These are phyloP conservation scores for Casuarina cunninghamiana DNA, from an alignment of 306 rosid species.

Conservation along the genomic window DNA sequence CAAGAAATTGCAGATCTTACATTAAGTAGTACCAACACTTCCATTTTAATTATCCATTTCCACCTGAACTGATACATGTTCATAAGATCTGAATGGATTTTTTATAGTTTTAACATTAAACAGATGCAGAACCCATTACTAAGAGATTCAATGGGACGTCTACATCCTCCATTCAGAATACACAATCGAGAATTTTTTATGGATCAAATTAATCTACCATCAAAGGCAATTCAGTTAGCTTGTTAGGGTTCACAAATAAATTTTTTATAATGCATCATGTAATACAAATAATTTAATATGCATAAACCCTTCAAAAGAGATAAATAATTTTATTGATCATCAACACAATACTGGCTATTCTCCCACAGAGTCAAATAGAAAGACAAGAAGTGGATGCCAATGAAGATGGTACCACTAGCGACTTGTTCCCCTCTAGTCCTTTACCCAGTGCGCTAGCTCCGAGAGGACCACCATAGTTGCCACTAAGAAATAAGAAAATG, in stretches of 20 bases:
- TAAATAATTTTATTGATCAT: neutral
- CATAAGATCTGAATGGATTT: neutral
- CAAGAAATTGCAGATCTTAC: neutral
- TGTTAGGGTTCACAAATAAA: neutral
- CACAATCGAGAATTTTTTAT: neutral
- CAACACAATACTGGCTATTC: conserved; percentile 5
- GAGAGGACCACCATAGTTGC: conserved; percentile 97
- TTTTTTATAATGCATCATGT: neutral
- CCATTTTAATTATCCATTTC: neutral
- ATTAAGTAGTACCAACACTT: neutral
- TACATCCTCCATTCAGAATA: neutral
- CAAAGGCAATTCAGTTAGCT: neutral
- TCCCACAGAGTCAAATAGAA: conserved; percentile 1
- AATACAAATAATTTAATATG: neutral
- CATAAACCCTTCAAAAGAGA: neutral
- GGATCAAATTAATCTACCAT: neutral
- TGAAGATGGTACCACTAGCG: conserved; percentile 62
- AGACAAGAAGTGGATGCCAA: conserved; percentile 27
- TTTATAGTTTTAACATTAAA: neutral
- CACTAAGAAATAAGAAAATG: conserved; percentile 53
- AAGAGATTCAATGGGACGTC: neutral
- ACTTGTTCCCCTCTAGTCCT: conserved; percentile 91
- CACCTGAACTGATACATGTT: no score
- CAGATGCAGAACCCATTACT: neutral
- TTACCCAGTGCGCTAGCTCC: conserved; percentile 95